These are phyloP conservation scores for Candolleomyces eurysporus DNA, from an alignment of 768 basidiomycete species.

Conservation along the genomic window DNA sequence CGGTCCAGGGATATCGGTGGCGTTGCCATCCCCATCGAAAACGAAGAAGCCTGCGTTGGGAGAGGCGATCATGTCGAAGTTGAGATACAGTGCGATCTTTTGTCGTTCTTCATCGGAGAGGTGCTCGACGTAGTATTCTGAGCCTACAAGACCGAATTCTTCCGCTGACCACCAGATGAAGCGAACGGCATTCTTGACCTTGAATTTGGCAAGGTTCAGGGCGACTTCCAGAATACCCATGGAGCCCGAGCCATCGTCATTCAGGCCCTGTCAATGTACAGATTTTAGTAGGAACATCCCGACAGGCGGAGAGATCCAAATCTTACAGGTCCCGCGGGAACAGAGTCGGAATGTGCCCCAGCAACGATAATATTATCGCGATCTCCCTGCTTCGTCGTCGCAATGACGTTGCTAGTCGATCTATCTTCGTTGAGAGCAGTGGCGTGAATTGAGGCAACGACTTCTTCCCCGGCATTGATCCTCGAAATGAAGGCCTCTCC, in stretches of 20 bases:
- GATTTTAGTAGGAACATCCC: background rate
- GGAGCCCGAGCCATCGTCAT: constrained; percentile 29
- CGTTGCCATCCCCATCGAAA: constrained; percentile 30
- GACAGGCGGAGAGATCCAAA: background rate
- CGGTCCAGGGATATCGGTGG: constrained; percentile 25
- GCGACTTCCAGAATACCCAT: constrained; percentile 27
- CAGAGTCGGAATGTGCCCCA: constrained; percentile 30
- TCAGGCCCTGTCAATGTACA: constrained; percentile 20
- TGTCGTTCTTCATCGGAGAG: constrained; percentile 20
- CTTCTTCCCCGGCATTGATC: constrained; percentile 18
- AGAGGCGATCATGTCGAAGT: constrained; percentile 34
- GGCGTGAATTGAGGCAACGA: constrained; percentile 24
- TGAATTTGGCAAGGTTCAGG: constrained; percentile 25
- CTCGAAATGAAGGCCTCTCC: constrained; percentile 21
- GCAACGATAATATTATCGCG: constrained; percentile 26
- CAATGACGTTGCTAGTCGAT: constrained; percentile 28
- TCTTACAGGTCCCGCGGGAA: constrained; percentile 28
- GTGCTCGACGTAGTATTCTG: constrained; percentile 25
- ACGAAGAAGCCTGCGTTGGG: constrained; percentile 26
- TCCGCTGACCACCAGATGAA: constrained; percentile 32
- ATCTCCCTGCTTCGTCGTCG: constrained; percentile 27
- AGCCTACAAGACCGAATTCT: constrained; percentile 29
- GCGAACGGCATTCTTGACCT: constrained; percentile 28
- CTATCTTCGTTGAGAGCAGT: constrained; percentile 22
- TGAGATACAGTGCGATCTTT: constrained; percentile 30